Evolutionary conservation across 2,329 filamentous ascomycete genomes (phyloP).

Genomic region (Venturiaceae sp.): DNA sequence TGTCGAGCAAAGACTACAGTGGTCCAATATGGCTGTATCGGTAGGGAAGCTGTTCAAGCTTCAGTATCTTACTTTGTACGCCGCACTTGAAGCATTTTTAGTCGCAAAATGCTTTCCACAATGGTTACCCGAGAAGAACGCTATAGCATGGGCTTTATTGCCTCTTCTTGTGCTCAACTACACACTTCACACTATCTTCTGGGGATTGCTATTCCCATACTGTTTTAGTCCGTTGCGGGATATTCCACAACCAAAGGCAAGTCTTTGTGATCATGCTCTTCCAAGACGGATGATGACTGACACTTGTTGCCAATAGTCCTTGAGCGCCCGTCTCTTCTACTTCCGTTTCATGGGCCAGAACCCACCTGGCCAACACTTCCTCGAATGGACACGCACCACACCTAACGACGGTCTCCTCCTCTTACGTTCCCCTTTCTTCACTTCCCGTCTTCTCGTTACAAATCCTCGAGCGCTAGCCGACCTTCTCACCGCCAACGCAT

Average conservation of each 20-base stretch:
- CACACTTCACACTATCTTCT: not conserved
- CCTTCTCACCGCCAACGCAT: constrained; percentile 41
- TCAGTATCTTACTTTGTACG: not conserved
- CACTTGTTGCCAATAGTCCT: constrained; percentile 11
- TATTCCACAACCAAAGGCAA: constrained; percentile 21
- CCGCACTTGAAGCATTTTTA: not conserved
- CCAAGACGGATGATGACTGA: not conserved
- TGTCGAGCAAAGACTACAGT: not conserved
- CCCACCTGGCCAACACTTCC: constrained; percentile 21
- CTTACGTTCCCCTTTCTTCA: constrained; percentile 27
- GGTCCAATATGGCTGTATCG: not conserved
- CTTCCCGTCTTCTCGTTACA: constrained; percentile 26
- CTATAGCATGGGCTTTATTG: not conserved
- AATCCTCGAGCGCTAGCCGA: constrained; percentile 35
- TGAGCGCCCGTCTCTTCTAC: constrained; percentile 26
- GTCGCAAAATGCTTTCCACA: not conserved
- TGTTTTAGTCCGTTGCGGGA: constrained; percentile 26
- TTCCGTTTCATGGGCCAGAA: constrained; percentile 15
- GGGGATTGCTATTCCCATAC: constrained; percentile 7
- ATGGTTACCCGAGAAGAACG: not conserved
- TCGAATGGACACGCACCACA: constrained; percentile 25
- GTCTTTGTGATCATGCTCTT: not conserved
- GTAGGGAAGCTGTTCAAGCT: not conserved
- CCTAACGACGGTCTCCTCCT: constrained; percentile 32
- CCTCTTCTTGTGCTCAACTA: not conserved